Percentiles rank a stretch among this genome's conserved stretches.
These are phyloP conservation scores for Lactarius indigo DNA, from an alignment of 768 basidiomycete genomes.

Conservation along the genomic window DNA sequence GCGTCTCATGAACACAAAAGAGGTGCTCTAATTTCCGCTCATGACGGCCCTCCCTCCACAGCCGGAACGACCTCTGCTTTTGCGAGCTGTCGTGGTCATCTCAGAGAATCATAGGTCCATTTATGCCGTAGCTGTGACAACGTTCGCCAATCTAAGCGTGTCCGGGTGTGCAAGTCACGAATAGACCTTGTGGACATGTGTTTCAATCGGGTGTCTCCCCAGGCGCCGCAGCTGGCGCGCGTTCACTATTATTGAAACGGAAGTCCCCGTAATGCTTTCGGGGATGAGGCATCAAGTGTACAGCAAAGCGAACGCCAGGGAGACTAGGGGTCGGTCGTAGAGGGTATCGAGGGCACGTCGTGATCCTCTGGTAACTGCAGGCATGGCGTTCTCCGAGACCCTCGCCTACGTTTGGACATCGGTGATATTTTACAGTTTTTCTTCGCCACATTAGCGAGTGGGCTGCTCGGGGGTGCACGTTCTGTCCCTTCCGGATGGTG, in stretches of 20 bases:
- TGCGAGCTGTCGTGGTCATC: constrained; percentile 82
- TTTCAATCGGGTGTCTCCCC: background rate
- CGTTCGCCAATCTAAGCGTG: constrained; percentile 69
- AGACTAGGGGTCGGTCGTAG: constrained; percentile 51
- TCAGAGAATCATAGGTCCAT: constrained; percentile 80
- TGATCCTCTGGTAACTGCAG: constrained; percentile 73
- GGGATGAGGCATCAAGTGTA: constrained; percentile 22
- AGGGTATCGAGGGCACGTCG: constrained; percentile 32
- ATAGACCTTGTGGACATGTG: too few relatives aligned
- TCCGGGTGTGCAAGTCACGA: constrained; percentile 54
- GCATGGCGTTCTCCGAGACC: constrained; percentile 71
- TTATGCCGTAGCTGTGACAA: constrained; percentile 69
- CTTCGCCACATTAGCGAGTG: constrained; percentile 76
- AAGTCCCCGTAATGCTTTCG: constrained; percentile 27
- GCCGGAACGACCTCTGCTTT: constrained; percentile 77
- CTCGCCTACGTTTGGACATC: constrained; percentile 88
- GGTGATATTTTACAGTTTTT: constrained; percentile 76
- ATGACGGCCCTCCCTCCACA: constrained; percentile 29
- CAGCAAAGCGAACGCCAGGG: constrained; percentile 75
- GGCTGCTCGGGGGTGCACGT: constrained; percentile 55
- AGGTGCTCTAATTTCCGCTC: constrained; percentile 35
- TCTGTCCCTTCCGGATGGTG: background rate
- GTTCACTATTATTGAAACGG: constrained; percentile 75
- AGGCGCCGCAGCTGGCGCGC: constrained; percentile 68
- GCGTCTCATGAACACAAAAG: constrained; percentile 35